Base-by-base conservation (phyloP, 306 rosid species). In the Gleditsia sinensis region DNA sequence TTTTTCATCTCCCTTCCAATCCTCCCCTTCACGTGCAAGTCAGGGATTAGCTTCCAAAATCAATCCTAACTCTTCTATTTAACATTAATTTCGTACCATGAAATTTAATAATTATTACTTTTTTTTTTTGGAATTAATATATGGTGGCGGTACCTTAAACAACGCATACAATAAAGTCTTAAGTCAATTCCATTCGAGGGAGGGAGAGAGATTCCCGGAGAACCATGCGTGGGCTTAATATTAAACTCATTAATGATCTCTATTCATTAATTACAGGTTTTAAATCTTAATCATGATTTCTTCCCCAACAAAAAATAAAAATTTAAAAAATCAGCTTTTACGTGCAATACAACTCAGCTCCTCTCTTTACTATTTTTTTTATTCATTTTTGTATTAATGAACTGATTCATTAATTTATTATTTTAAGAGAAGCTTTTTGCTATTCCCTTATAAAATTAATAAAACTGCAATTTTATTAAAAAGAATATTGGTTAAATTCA, bases 161-260 rank as follows among this genome's bases (percentile, higher is more conserved):
- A 39, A 59, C 1, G 40, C 9, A 65, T 46, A 74, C 70, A 75
- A 58, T 50, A 71, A 73, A 83, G 84, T 42, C 71, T n/a, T 58
- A 83, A 81, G 69, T 59, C 62, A 76, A 61, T 72, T 72, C 83
- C 83, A 65, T 48, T 77, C 77, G 69, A 83, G 86, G 75, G 80
- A 16, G 4, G 72, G 51, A 24, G 91, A 89, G 94, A 92, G 98
- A 90, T 88, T 92, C 91, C 85, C 90, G 96, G 91, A 86, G 85
- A 85, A 75, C 94, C 96, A 66, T 69, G 94, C 92, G 94, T 90
- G 98, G 92, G 92, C 83, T 83, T 87, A 73, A 76, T 81, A 82
- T 87, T 81, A 69, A 88, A 70, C 71, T 55, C 32, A 11, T 28
- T 25, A 7, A 20, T 66, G 40, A 72, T 67, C 63, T 54, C 57